Conservation (phyloP, 2,329 filamentous ascomycete genomes). For the Hymenoscyphus repandus region DNA sequence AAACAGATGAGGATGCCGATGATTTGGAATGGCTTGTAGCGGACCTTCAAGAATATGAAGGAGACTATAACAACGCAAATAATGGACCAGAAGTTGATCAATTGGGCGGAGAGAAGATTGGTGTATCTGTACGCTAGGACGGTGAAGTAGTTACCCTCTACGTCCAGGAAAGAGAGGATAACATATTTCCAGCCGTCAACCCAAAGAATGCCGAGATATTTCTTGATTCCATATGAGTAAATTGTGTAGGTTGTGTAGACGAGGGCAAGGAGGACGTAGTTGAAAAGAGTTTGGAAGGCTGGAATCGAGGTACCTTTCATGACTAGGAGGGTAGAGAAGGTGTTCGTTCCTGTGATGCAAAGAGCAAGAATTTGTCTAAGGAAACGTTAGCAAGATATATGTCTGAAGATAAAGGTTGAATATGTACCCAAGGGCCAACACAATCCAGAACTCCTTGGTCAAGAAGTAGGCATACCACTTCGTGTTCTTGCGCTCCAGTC, state of each 20-base stretch:
- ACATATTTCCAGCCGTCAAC: constrained; percentile 89
- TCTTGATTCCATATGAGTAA: constrained; percentile 70
- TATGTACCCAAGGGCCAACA: constrained; percentile 66
- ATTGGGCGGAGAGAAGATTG: constrained; percentile 84
- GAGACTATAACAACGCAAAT: constrained; percentile 84
- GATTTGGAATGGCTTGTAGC: constrained; percentile 85
- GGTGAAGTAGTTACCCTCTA: constrained; percentile 97
- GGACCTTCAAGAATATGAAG: constrained; percentile 75
- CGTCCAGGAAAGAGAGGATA: constrained; percentile 87
- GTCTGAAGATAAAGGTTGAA: constrained; percentile 8
- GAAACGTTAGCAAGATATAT: neutral
- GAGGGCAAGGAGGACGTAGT: constrained; percentile 77
- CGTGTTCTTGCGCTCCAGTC: constrained; percentile 48
- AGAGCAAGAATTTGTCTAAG: constrained; percentile 72
- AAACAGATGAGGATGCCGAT: constrained; percentile 84
- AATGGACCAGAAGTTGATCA: constrained; percentile 99
- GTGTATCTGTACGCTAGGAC: constrained; percentile 86
- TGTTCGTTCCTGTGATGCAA: constrained; percentile 90
- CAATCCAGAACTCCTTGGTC: constrained; percentile 83
- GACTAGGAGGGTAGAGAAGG: constrained; percentile 73
- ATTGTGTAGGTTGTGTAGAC: constrained; percentile 79
- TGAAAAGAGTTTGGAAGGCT: constrained; percentile 93
- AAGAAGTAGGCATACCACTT: constrained; percentile 70
- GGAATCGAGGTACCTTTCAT: constrained; percentile 71
- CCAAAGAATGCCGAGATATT: constrained; percentile 58